These are phyloP conservation scores for Vigna reflexopilosa DNA, from an alignment of 306 rosid species.

Conservation along the genomic window DNA sequence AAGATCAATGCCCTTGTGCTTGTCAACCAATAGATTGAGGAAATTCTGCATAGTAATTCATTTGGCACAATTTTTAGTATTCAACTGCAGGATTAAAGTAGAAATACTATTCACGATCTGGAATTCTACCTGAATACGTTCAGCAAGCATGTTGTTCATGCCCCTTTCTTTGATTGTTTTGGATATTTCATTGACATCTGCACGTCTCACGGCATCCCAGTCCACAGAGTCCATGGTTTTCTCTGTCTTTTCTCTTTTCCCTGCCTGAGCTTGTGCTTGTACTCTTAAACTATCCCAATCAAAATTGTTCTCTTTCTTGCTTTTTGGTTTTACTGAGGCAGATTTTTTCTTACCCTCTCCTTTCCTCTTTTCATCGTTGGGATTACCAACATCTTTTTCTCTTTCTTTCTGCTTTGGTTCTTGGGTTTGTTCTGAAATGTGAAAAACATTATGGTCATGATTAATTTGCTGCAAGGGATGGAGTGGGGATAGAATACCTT, in stretches of 20 bases:
- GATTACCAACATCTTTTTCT: constrained; percentile 45
- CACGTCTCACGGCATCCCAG: constrained; percentile 97
- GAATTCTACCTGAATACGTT: constrained; percentile 75
- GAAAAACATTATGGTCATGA: constrained; percentile 38
- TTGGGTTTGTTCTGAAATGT: constrained; percentile 48
- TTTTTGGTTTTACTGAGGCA: constrained; percentile 52
- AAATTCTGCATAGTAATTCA: constrained; percentile 70
- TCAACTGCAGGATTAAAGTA: not conserved
- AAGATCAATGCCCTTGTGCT: constrained; percentile 81
- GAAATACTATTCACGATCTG: not conserved
- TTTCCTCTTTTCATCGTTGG: constrained; percentile 21
- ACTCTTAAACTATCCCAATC: constrained; percentile 85
- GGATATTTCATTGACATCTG: constrained; percentile 76
- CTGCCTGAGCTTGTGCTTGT: constrained; percentile 65
- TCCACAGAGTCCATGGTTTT: constrained; percentile 87
- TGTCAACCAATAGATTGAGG: constrained; percentile 80
- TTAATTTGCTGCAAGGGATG: constrained; percentile 31
- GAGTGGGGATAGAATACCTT: constrained; percentile 30
- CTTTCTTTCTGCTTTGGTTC: constrained; percentile 48
- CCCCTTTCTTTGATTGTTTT: constrained; percentile 89
- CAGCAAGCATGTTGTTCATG: constrained; percentile 96
- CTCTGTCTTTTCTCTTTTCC: constrained; percentile 63
- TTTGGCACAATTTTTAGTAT: constrained; percentile 32
- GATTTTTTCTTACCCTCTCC: constrained; percentile 45
- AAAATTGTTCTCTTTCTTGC: constrained; percentile 47